Percentiles rank a stretch among this genome's conserved stretches.
Evolutionary conservation across 805 yeast species (phyloP).

Genomic region (Ogataea minuta): DNA sequence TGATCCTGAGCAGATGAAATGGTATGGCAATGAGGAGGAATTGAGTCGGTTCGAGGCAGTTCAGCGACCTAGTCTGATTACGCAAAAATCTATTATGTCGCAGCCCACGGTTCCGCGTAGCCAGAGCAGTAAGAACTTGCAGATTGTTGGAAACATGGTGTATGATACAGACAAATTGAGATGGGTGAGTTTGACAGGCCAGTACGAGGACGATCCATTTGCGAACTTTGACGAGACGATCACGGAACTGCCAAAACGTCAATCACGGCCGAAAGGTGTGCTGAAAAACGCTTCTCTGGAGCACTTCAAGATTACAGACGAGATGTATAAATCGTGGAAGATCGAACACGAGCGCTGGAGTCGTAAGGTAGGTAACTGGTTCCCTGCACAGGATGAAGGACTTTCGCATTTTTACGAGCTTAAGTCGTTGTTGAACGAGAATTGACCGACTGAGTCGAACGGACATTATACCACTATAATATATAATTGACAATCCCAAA

Average conservation of each 20-base stretch:
- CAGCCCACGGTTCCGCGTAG: conserved; percentile 26
- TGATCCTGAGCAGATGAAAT: conserved; percentile 48
- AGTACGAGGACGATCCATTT: conserved; percentile 45
- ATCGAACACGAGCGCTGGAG: conserved; percentile 35
- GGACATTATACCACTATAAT: too few relatives aligned
- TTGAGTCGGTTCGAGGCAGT: conserved; percentile 52
- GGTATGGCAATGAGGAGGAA: conserved; percentile 70
- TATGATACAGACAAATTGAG: conserved; percentile 55
- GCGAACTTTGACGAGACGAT: conserved; percentile 41
- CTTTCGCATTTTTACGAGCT: conserved; percentile 32
- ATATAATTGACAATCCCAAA: conserved; percentile 19
- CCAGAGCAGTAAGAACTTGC: conserved; percentile 32
- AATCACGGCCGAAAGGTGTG: background rate
- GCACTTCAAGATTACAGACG: conserved; percentile 26
- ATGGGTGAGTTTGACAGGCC: conserved; percentile 54
- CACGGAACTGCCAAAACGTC: conserved; percentile 21
- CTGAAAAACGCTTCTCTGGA: conserved; percentile 8
- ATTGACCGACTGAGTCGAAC: conserved; percentile 12
- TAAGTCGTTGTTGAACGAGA: conserved; percentile 30
- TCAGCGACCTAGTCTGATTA: too few relatives aligned
- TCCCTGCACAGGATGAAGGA: conserved; percentile 28
- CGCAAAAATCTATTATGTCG: conserved; percentile 37
- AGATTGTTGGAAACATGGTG: conserved; percentile 53
- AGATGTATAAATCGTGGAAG: conserved; percentile 30
- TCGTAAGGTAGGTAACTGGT: conserved; percentile 38